phyloP scores from a whole-genome alignment of 2,329 filamentous ascomycete genomes.

The Fusarium compactum region DNA sequence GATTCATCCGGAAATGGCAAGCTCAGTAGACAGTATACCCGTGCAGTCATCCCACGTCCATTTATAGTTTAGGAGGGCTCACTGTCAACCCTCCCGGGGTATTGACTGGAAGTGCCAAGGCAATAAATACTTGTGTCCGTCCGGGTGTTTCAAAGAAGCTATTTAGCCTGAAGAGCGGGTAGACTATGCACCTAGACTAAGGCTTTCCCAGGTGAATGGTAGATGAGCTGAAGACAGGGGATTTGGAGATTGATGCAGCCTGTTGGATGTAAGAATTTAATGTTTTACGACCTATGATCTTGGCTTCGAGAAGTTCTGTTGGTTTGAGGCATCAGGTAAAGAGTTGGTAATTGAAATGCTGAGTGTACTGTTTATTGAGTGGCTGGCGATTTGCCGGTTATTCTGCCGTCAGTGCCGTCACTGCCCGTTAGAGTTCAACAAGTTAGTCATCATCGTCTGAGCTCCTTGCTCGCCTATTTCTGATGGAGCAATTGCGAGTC shows the following conservation, averaged over 20 bases:
- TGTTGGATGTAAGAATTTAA: background rate
- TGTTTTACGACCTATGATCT: background rate
- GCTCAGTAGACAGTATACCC: background rate
- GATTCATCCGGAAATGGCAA: conserved; percentile 22
- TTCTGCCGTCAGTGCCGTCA: background rate
- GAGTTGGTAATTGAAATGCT: too few relatives aligned
- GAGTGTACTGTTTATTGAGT: background rate
- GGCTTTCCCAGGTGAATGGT: conserved; percentile 20
- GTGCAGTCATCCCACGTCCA: conserved; percentile 10
- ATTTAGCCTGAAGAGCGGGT: conserved; percentile 28
- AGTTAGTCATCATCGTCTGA: background rate
- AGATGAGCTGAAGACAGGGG: conserved; percentile 20
- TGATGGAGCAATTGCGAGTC: background rate
- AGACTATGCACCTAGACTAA: conserved; percentile 2
- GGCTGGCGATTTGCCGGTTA: background rate
- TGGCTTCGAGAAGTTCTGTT: conserved; percentile 8
- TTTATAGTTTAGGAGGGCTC: conserved; percentile 15
- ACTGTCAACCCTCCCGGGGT: conserved; percentile 24
- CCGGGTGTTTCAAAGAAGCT: background rate
- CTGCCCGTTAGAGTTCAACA: background rate
- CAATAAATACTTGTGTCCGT: background rate
- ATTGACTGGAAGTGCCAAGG: conserved; percentile 11
- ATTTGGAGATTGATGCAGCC: conserved; percentile 6
- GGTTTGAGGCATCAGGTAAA: too few relatives aligned
- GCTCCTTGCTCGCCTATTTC: background rate